Evolutionary conservation across 371 early-diverging fungal species (phyloP).

Genomic region (Mortierella sp.): DNA sequence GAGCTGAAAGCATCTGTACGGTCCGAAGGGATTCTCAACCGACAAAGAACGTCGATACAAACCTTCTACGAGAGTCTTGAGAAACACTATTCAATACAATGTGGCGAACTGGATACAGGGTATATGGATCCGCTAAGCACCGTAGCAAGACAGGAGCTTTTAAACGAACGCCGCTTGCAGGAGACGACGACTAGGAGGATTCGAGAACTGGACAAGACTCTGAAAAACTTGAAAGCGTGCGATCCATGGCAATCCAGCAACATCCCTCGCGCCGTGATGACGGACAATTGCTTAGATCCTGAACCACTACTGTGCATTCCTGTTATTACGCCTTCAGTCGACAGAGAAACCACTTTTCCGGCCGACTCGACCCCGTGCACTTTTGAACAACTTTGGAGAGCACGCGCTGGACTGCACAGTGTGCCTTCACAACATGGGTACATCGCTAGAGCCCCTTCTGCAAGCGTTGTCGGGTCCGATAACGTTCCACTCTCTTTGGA

Average conservation of each 20-base stretch:
- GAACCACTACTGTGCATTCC: background rate
- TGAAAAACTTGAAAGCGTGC: too few relatives aligned
- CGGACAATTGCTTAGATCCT: background rate
- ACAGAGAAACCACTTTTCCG: too few relatives aligned
- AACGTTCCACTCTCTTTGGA: slow-evolving; percentile 19
- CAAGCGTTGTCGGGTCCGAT: background rate
- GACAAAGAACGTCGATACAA: background rate
- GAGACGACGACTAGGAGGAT: too few relatives aligned
- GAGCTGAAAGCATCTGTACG: background rate
- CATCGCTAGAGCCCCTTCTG: background rate
- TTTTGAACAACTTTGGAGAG: background rate
- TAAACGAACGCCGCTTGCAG: too few relatives aligned
- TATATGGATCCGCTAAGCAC: background rate
- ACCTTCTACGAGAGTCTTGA: background rate
- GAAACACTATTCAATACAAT: background rate
- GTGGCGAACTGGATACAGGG: background rate
- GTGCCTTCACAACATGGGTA: background rate
- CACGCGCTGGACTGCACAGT: background rate
- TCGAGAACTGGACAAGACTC: too few relatives aligned
- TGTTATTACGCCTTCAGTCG: too few relatives aligned
- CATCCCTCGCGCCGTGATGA: too few relatives aligned
- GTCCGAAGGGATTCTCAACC: background rate
- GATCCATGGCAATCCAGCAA: too few relatives aligned
- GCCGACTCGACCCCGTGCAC: background rate
- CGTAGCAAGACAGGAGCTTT: background rate